Percentiles rank a stretch among this genome's conserved stretches.
phyloP scores from a whole-genome alignment of 805 yeast genomes.

The Grigorovia yakushimaensis region DNA sequence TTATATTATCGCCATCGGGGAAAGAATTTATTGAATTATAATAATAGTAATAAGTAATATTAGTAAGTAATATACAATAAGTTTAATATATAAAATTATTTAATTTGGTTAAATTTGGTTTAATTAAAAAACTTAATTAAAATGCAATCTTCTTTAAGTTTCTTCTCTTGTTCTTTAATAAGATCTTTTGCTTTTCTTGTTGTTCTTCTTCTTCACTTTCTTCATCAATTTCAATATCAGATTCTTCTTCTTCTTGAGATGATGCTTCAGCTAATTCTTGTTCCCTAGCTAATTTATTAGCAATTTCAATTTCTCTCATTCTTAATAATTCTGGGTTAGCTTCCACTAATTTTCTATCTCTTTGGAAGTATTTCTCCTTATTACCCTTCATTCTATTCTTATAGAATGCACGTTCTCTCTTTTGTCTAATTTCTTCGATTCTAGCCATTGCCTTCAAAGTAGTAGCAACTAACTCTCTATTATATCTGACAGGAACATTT shows the following conservation, averaged over 20 bases:
- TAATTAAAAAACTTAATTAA: constrained; percentile 6
- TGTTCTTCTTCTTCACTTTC: constrained; percentile 43
- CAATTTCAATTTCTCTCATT: constrained; percentile 87
- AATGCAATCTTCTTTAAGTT: constrained; percentile 34
- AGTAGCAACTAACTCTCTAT: constrained; percentile 89
- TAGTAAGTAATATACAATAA: background rate
- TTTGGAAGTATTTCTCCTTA: constrained; percentile 72
- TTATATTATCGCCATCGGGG: constrained; percentile 3
- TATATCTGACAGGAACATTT: constrained; percentile 95
- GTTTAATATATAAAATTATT: background rate
- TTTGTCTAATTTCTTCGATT: constrained; percentile 90
- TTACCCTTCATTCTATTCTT: constrained; percentile 99
- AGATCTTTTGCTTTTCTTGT: constrained; percentile 48
- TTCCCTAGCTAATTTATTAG: constrained; percentile 61
- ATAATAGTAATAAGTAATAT: too few species aligned
- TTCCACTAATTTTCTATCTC: constrained; percentile 84
- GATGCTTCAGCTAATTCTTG: constrained; percentile 47
- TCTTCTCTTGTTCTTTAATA: constrained; percentile 42
- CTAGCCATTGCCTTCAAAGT: constrained; percentile 93
- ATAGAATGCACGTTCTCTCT: constrained; percentile 96
- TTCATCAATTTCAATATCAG: constrained; percentile 35
- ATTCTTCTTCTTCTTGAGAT: constrained; percentile 36
- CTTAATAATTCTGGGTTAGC: constrained; percentile 80
- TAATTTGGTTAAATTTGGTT: background rate
- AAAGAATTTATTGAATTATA: background rate